These are phyloP conservation scores for Penicillium sp. DNA, from an alignment of 2,329 filamentous ascomycete species.

Conservation along the genomic window DNA sequence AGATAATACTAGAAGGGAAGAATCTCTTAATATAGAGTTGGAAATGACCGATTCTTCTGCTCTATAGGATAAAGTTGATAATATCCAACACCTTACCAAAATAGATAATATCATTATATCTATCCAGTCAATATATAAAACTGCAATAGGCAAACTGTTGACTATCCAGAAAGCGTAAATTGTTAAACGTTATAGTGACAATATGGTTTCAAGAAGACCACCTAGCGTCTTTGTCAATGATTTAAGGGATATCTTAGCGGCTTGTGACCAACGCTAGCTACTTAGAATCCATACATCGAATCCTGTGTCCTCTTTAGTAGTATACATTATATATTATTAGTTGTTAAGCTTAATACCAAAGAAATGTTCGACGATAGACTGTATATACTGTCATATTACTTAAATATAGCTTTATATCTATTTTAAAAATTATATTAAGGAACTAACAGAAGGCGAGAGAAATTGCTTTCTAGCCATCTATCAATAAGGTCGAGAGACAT, in stretches of 20 bases:
- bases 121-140: slow-evolving; percentile 7
- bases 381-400: slow-evolving; percentile 5
- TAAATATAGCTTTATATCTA: slow-evolving; percentile 9
- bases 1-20: no score
- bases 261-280: no score
- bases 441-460: slow-evolving; percentile 5
- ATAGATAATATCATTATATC: slow-evolving; percentile 2
- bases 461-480: slow-evolving; percentile 4
- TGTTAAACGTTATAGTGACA: slow-evolving; percentile 4
- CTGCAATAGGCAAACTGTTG: slow-evolving; percentile 3
- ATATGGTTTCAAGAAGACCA: slow-evolving; percentile 2
- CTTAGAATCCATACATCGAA: no score
- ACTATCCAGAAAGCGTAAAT: slow-evolving; percentile 2
- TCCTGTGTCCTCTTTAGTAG: slow-evolving; percentile 5
- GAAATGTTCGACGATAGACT: slow-evolving; percentile 3
- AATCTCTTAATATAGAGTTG: no score
- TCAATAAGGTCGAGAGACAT: slow-evolving; percentile 4
- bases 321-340: slow-evolving; percentile 4
- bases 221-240: not conserved
- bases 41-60: not conserved
- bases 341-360: slow-evolving; percentile 3
- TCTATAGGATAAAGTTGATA: not conserved
- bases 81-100: not conserved
- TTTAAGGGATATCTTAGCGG: no score
- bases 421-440: slow-evolving; percentile 10